Conservation (phyloP, 2,329 filamentous ascomycete genomes). For the Microsporum audouinii region DNA sequence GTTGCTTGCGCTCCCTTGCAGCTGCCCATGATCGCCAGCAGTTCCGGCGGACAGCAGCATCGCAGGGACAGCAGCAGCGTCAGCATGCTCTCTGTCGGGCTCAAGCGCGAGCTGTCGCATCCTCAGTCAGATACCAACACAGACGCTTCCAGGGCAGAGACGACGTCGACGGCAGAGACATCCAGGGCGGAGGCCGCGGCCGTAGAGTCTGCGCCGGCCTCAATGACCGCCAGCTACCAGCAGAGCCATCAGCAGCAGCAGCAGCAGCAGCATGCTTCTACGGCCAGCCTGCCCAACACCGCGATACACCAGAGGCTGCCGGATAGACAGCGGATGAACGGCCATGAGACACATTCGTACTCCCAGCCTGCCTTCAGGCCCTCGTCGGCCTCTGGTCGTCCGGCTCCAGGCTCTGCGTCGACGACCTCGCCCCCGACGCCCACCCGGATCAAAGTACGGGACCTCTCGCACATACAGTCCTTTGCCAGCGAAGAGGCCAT, state of each 20-base stretch:
- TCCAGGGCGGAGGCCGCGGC: background rate
- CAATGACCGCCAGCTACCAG: background rate
- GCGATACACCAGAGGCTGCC: background rate
- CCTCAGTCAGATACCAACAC: background rate
- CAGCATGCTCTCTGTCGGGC: conserved; percentile 14
- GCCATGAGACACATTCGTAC: background rate
- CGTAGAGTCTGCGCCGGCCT: background rate
- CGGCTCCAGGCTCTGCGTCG: background rate
- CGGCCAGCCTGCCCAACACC: background rate
- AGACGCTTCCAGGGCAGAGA: background rate
- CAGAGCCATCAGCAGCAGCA: background rate
- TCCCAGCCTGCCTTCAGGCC: background rate
- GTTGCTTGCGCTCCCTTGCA: conserved; percentile 35
- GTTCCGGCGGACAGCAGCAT: background rate
- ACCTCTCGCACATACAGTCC: conserved; percentile 81
- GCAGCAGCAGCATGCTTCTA: background rate
- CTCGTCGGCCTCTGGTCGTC: background rate
- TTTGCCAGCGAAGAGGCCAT: conserved; percentile 63
- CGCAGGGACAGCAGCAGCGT: conserved; percentile 21
- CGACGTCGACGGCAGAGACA: background rate
- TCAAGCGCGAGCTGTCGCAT: background rate
- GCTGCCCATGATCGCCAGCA: conserved; percentile 52
- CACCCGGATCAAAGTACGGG: conserved; percentile 64
- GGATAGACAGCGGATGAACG: background rate
- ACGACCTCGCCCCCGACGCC: conserved; percentile 34